phyloP scores from a whole-genome alignment of 805 yeast species.

The Teunomyces pallodes region DNA sequence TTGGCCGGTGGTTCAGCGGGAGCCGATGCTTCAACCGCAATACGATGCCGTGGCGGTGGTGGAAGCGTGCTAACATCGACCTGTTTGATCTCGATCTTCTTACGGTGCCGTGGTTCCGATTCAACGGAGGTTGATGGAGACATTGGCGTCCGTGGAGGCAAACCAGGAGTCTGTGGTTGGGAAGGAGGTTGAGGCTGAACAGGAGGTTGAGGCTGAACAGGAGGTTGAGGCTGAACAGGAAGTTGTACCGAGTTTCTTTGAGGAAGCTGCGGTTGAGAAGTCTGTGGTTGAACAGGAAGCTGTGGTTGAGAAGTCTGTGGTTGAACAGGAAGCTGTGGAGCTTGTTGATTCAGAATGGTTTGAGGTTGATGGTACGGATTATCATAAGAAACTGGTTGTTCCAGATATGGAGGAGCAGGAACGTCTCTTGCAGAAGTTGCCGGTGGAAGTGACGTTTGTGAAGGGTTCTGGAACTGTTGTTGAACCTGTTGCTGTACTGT shows the following conservation, averaged over 20 bases:
- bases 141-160: not conserved
- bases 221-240: not conserved
- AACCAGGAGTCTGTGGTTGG: not conserved
- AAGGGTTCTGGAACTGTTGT: not conserved
- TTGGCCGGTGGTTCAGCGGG: not conserved
- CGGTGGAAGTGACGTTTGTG: not conserved
- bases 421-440: conserved; percentile 1
- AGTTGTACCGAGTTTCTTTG: not conserved
- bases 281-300: not conserved
- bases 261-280: not conserved
- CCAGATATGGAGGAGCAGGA: not conserved
- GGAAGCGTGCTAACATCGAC: conserved; percentile 4
- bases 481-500: not conserved
- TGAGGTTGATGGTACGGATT: conserved; percentile 19
- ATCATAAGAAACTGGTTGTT: conserved; percentile 25
- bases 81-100: conserved; percentile 1
- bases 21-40: not conserved
- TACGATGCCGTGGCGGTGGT: conserved; percentile 1
- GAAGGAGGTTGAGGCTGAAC: not conserved
- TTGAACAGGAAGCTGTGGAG: not conserved
- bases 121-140: not conserved
- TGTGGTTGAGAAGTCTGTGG: not conserved
- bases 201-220: not conserved
- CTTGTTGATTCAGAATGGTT: not conserved
- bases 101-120: not conserved